Evolutionary conservation across 2,329 filamentous ascomycete species (phyloP).

Genomic region (Zymoseptoria passerinii): DNA sequence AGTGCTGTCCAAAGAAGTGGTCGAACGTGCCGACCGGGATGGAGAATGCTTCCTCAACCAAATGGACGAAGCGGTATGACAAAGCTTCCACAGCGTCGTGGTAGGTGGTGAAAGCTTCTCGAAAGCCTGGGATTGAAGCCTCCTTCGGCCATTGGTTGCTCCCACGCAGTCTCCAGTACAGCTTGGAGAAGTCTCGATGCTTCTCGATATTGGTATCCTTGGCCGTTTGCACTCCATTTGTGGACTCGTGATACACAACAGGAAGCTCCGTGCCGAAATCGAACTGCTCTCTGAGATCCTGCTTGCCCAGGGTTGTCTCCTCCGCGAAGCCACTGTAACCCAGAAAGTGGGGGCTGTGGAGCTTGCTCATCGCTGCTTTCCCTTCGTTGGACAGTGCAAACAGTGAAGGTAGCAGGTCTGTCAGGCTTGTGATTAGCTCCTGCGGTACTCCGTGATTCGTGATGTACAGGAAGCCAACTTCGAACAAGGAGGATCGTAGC

Average conservation of each 20-base stretch:
- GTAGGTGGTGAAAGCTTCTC: slow-evolving; percentile 35
- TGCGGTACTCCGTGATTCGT: slow-evolving; percentile 41
- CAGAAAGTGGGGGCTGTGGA: slow-evolving; percentile 52
- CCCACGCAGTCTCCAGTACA: slow-evolving; percentile 36
- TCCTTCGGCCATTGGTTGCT: slow-evolving; percentile 33
- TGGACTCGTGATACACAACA: slow-evolving; percentile 26
- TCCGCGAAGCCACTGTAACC: slow-evolving; percentile 50
- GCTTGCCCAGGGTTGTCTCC: slow-evolving; percentile 47
- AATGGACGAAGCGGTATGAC: slow-evolving; percentile 46
- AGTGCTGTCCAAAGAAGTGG: slow-evolving; percentile 37
- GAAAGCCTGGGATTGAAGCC: slow-evolving; percentile 25
- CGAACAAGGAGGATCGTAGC: slow-evolving; percentile 41
- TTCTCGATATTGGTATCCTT: slow-evolving; percentile 28
- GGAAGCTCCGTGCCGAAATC: slow-evolving; percentile 51
- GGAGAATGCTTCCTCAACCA: slow-evolving; percentile 48
- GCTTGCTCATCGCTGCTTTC: slow-evolving; percentile 38
- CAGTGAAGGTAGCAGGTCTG: slow-evolving; percentile 35
- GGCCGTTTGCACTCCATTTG: background rate
- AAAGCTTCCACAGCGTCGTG: slow-evolving; percentile 44
- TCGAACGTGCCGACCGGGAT: slow-evolving; percentile 43
- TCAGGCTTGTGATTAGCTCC: slow-evolving; percentile 32
- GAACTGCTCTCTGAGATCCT: slow-evolving; percentile 51
- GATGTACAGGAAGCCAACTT: slow-evolving; percentile 49
- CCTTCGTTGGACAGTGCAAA: slow-evolving; percentile 35
- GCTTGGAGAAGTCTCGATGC: slow-evolving; percentile 34